These are phyloP conservation scores for Colletotrichum simmondsii DNA, from an alignment of 2,329 filamentous ascomycete species.

Conservation along the genomic window DNA sequence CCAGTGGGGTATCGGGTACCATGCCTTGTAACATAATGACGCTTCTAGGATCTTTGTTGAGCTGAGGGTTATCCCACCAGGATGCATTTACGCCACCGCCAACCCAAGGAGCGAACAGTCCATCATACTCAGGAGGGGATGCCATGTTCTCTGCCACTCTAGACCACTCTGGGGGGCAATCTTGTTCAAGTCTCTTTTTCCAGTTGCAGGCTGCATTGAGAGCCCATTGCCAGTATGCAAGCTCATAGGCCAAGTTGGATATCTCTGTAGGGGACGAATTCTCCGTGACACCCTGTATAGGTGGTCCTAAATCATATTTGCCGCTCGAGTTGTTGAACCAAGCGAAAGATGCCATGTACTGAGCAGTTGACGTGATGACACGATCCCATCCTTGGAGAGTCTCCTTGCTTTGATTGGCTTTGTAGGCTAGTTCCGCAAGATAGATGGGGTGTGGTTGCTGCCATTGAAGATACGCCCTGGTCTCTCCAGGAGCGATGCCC, in stretches of 20 bases:
- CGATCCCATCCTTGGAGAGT: slow-evolving; percentile 64
- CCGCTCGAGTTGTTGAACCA: slow-evolving; percentile 62
- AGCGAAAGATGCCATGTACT: slow-evolving; percentile 70
- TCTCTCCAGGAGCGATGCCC: slow-evolving; percentile 57
- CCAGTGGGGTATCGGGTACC: slow-evolving; percentile 48
- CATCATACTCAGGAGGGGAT: slow-evolving; percentile 59
- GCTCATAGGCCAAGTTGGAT: slow-evolving; percentile 67
- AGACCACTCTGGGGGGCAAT: slow-evolving; percentile 57
- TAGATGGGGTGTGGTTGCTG: slow-evolving; percentile 71
- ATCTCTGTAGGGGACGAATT: slow-evolving; percentile 68
- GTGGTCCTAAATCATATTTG: slow-evolving; percentile 60
- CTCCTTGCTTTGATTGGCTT: slow-evolving; percentile 37
- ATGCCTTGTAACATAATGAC: slow-evolving; percentile 56
- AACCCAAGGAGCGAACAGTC: slow-evolving; percentile 57
- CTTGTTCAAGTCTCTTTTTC: slow-evolving; percentile 57
- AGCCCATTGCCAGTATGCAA: slow-evolving; percentile 72
- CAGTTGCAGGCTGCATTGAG: slow-evolving; percentile 63
- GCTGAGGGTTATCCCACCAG: slow-evolving; percentile 51
- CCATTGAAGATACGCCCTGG: slow-evolving; percentile 70
- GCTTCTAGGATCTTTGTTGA: slow-evolving; percentile 54
- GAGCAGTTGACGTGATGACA: slow-evolving; percentile 60
- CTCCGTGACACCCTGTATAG: slow-evolving; percentile 60
- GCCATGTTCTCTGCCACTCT: slow-evolving; percentile 62
- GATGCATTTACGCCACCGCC: slow-evolving; percentile 62
- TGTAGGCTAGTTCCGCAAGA: slow-evolving; percentile 62